A percentile compares a stretch with the other conserved stretches of the same genome.
Conservation (phyloP, 805 yeast species). For the Peterozyma xylosa region DNA sequence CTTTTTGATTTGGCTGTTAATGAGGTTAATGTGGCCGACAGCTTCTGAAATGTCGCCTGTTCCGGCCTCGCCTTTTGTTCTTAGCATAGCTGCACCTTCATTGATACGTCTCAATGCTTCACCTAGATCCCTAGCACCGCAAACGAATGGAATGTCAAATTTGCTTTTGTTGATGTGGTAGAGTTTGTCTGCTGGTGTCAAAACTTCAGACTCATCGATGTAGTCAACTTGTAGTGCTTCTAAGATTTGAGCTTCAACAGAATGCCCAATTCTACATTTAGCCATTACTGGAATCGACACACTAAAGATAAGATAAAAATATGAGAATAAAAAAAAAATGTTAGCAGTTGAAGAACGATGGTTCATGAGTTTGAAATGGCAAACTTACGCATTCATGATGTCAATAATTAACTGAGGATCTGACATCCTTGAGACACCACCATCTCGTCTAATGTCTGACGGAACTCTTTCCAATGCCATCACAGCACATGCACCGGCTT, state of each 20-base stretch:
- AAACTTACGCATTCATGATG: constrained; percentile 48
- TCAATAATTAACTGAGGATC: constrained; percentile 74
- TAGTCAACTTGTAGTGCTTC: constrained; percentile 69
- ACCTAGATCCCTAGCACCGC: constrained; percentile 78
- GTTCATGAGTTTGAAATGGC: background rate
- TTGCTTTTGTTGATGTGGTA: constrained; percentile 54
- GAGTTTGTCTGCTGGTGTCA: constrained; percentile 72
- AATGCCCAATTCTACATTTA: constrained; percentile 76
- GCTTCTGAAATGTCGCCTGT: constrained; percentile 85
- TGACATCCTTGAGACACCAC: constrained; percentile 81
- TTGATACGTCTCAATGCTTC: constrained; percentile 72
- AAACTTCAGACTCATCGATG: constrained; percentile 79
- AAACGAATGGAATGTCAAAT: constrained; percentile 71
- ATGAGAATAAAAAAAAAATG: background rate
- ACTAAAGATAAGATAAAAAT: constrained; percentile 1
- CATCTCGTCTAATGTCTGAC: constrained; percentile 76
- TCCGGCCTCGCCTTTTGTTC: constrained; percentile 87
- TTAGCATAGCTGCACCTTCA: constrained; percentile 84
- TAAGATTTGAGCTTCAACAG: constrained; percentile 73
- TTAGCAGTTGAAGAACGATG: background rate
- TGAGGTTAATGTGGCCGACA: constrained; percentile 61
- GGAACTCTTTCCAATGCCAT: constrained; percentile 86
- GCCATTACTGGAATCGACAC: constrained; percentile 80
- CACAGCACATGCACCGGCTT: constrained; percentile 84
- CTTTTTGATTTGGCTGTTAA: constrained; percentile 46